Evolutionary conservation across 768 basidiomycete genomes (phyloP), one percentile per base, ranked within the genome.

Genomic region (Boletus sensibilis): DNA sequence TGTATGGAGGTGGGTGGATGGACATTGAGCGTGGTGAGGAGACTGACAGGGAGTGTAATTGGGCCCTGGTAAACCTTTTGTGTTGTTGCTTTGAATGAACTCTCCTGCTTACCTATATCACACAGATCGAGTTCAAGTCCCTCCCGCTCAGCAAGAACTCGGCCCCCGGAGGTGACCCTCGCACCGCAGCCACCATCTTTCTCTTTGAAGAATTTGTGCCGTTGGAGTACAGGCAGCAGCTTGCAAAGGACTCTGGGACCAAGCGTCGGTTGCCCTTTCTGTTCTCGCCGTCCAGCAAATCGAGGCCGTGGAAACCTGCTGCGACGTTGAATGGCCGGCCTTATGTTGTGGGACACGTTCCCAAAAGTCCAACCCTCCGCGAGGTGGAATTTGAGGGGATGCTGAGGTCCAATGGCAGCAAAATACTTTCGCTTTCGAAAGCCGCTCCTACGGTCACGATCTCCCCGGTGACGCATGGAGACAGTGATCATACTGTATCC

Each of bases 141-240:
- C 76, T 88, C 2, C 85, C 90, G 46, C 33, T 79, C 60, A 51
- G 68, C 45, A 64, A 62, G 44, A 40, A 27, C 5, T n/a, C 57
- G 14, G 1, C 64, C 39, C 56, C 48, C 3, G 66, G 66, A 5
- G 58, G 64, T 2, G 91, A 94, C 66, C 91, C 91, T 0, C 81
- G 94, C n/a, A 87, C 82, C 1, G 76, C 85, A 1, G 78, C 83
- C 0, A 81, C 85, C 0, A 82, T 92, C 46, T 81, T 97, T 50
- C 74, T 98, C 7, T 95, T 93, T 60, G 94, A 99, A 72, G 97
- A 98, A 71, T 90, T 92, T 53, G 93, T 99, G 4, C 96, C 95
- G 0, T 74, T 83, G 38, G 94, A 94, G 68, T 94, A 93, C 64
- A 79, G 90, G 5, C 85, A 90, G 43, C 86, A 91, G 61, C 79